Conservation (phyloP, 176 grass and related monocot genomes). For the Guadua angustifolia region DNA sequence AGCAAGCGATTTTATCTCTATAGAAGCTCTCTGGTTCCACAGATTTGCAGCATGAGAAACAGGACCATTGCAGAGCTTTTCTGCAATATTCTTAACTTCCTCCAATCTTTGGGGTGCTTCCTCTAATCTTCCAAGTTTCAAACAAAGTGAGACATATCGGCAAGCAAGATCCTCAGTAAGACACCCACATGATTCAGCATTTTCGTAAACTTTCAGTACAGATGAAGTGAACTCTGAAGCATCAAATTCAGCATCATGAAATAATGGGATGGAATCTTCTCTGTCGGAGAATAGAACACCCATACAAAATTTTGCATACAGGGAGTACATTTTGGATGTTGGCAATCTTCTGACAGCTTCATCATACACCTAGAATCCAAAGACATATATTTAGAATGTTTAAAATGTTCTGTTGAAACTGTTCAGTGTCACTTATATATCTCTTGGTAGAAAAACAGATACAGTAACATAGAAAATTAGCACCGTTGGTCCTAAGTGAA, state of each 20-base stretch:
- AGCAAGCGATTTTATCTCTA: conserved; percentile 71
- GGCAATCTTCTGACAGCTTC: conserved; percentile 76
- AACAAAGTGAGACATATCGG: conserved; percentile 63
- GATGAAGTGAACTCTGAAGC: conserved; percentile 56
- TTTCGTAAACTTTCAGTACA: conserved; percentile 70
- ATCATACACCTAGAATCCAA: conserved; percentile 69
- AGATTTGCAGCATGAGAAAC: conserved; percentile 66
- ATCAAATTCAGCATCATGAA: conserved; percentile 52
- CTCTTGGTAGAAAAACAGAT: too few relatives aligned
- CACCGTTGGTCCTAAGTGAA: too few relatives aligned
- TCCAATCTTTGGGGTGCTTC: conserved; percentile 62
- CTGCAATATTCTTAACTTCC: conserved; percentile 73
- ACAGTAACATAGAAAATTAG: too few relatives aligned
- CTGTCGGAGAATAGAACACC: conserved; percentile 53
- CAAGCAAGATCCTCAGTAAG: conserved; percentile 74
- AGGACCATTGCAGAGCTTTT: conserved; percentile 66
- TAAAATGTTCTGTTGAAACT: too few relatives aligned
- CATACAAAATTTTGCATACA: conserved; percentile 85
- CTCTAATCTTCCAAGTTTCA: conserved; percentile 68
- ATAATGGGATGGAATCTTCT: conserved; percentile 51
- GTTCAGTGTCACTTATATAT: too few relatives aligned
- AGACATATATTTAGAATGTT: too few relatives aligned
- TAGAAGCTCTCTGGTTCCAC: conserved; percentile 69
- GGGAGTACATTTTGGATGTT: conserved; percentile 82
- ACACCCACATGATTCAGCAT: conserved; percentile 66